Evolutionary conservation across 2,329 filamentous ascomycete genomes (phyloP), one percentile per base, ranked within the genome.

Genomic region (Thyridium curvatum): DNA sequence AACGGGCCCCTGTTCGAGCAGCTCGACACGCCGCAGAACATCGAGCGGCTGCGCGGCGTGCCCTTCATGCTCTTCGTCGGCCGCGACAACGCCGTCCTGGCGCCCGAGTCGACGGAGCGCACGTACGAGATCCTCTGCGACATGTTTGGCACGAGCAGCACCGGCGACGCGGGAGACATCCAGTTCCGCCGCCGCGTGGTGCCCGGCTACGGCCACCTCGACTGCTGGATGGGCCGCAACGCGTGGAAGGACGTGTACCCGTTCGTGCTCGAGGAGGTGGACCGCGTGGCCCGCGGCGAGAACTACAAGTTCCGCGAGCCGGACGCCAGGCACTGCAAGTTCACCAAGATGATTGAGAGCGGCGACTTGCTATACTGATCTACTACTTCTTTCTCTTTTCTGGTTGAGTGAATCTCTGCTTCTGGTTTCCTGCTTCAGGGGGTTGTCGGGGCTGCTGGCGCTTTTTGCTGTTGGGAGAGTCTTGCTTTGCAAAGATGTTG

Each of bases 221-320:
- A 81, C 60, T 72, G 71, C 50, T 80, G 74, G 73, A 80, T 80
- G 72, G 75, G 77, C 4, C 64, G 70, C 32, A 68, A 73, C 40
- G 72, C 74, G 3, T 77, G 71, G 64, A 69, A 63, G 52, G 77
- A 81, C 50, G 72, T 82, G 18, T 81, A 71, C 49, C 76, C 76
- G 0, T 64, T 73, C 37, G 62, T 81, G 8, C 53, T 68, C 21
- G 66, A 72, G 49, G 71, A 77, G 54, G 61, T 78, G 2, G 73
- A 79, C 46, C 64, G 71, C 9, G 71, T 79, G 1, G 60, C 64
- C 4, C 53, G 68, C 5, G 68, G 66, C 0, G 54, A 59, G 35
- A 38, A 38, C 3, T 72, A 71, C 41, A 45, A 41, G 18, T 72
- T 72, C 45, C 46, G 52, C 17, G 62, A 70, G 53, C 69, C 69